Conservation (phyloP, 306 rosid genomes). For the Betula pendula region DNA sequence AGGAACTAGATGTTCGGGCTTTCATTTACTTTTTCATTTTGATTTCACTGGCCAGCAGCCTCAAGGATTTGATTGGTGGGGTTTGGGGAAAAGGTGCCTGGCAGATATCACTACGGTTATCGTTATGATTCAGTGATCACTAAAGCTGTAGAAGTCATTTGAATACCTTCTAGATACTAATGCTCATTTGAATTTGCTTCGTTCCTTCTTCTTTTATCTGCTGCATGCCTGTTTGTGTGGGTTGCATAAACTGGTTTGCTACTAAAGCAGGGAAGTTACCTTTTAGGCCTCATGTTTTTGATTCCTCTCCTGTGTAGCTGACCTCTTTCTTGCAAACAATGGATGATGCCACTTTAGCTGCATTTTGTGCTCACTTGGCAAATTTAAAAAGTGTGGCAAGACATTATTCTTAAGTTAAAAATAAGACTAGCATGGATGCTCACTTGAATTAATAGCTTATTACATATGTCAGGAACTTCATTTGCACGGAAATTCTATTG, state of each 20-base stretch:
- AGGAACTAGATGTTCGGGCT: background rate
- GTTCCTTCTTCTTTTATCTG: background rate
- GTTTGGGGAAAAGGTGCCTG: background rate
- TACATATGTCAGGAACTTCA: conserved; percentile 72
- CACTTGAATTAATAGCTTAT: background rate
- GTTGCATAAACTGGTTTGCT: background rate
- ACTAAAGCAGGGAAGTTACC: background rate
- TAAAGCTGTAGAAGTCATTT: background rate
- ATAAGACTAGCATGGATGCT: background rate
- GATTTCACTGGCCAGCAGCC: background rate
- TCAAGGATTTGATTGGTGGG: background rate
- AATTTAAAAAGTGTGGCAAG: background rate
- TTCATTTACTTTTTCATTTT: background rate
- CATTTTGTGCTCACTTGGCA: background rate
- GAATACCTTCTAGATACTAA: background rate
- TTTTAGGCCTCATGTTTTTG: background rate
- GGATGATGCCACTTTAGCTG: background rate
- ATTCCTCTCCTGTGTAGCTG: background rate
- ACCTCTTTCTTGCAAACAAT: background rate
- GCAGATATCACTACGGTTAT: background rate
- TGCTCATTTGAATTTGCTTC: background rate
- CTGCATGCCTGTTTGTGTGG: background rate
- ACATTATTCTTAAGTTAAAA: background rate
- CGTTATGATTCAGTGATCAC: background rate
- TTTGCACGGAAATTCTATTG: conserved; percentile 92